These are phyloP conservation scores for Drechslerella stenobrocha DNA, from an alignment of 2,329 filamentous ascomycete genomes.

Conservation along the genomic window DNA sequence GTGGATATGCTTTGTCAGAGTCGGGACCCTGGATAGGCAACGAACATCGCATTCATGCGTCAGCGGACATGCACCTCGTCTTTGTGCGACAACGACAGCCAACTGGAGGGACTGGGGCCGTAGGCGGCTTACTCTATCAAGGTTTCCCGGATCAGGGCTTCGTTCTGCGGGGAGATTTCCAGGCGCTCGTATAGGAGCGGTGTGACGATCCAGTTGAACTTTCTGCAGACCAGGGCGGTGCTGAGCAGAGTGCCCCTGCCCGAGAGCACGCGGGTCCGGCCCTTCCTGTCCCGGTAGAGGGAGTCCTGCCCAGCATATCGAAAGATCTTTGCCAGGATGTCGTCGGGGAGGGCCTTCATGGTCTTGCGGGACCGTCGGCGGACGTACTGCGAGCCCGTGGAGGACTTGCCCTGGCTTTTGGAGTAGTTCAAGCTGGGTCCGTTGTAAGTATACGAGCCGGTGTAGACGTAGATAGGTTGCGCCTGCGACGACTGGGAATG, in stretches of 20 bases:
- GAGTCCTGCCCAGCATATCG: constrained; percentile 42
- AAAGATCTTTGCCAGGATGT: constrained; percentile 43
- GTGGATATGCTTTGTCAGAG: constrained; percentile 40
- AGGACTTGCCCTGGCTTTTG: constrained; percentile 46
- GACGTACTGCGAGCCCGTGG: constrained; percentile 43
- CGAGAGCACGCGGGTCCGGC: constrained; percentile 23
- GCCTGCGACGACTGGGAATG: constrained; percentile 44
- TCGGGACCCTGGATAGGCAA: constrained; percentile 20
- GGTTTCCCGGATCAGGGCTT: constrained; percentile 41
- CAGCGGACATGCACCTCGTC: constrained; percentile 5
- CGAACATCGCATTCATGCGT: constrained; percentile 10
- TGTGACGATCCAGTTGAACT: constrained; percentile 44
- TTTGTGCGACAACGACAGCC: no score
- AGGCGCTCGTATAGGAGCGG: constrained; percentile 41
- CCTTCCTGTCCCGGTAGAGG: constrained; percentile 31
- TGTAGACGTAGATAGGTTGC: constrained; percentile 34
- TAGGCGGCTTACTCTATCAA: constrained; percentile 27
- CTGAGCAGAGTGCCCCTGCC: constrained; percentile 32
- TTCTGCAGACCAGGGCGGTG: constrained; percentile 34
- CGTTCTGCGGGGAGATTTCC: constrained; percentile 43
- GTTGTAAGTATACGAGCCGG: constrained; percentile 35
- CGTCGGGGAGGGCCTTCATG: constrained; percentile 42
- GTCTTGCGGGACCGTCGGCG: constrained; percentile 38
- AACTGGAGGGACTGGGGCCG: no score
- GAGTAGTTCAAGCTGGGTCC: constrained; percentile 39